phyloP scores from a whole-genome alignment of 1,139 yeast genomes.

The Kodamaea derodonti region DNA sequence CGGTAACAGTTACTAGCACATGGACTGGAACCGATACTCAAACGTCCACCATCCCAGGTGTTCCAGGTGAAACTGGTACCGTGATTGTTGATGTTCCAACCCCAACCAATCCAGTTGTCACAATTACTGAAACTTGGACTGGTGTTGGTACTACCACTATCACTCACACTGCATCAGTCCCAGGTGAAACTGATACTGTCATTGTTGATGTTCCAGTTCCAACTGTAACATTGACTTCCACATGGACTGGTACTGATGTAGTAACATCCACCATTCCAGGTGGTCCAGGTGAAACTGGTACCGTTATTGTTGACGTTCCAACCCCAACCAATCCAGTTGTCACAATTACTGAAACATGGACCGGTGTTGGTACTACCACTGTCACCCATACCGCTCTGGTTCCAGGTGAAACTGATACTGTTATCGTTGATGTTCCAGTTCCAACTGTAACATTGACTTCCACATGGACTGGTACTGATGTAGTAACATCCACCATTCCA shows the following conservation, averaged over 20 bases:
- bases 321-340: too few species aligned
- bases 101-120: conserved; percentile 10
- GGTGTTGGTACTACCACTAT: conserved; percentile 7
- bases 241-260: conserved; percentile 7
- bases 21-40: conserved; percentile 8
- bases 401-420: too few species aligned
- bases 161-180: conserved; percentile 12
- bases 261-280: conserved; percentile 12
- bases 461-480: too few species aligned
- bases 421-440: too few species aligned
- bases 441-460: too few species aligned
- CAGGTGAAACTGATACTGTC: conserved; percentile 13
- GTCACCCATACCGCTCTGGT: too few species aligned
- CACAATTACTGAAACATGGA: too few species aligned
- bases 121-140: conserved; percentile 9
- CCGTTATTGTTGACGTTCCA: conserved; percentile 3
- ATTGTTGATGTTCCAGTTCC: conserved; percentile 14
- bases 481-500: too few species aligned
- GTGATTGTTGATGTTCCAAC: conserved; percentile 11
- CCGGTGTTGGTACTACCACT: too few species aligned
- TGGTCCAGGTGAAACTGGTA: conserved; percentile 2
- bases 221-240: conserved; percentile 9
- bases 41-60: conserved; percentile 9
- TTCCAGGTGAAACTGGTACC: conserved; percentile 10
- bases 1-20: conserved; percentile 11